Base-by-base conservation (phyloP, 345 rosid species). In the Nephelium lappaceum region DNA sequence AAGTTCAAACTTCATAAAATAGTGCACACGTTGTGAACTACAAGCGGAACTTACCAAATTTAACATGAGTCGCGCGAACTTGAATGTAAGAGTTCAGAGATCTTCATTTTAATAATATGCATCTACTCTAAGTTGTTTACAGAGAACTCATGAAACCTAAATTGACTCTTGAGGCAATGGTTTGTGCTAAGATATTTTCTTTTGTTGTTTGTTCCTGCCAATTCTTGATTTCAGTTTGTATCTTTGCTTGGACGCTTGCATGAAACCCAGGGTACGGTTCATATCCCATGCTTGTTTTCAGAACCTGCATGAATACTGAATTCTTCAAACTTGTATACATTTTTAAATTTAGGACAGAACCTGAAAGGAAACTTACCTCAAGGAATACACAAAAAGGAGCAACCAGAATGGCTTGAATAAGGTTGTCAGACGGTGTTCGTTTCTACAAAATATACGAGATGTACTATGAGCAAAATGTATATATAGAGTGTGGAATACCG, bases 361-460 rank as follows among this genome's bases (percentile, higher is more conserved):
- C 19, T 21, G 43, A 41, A n/a, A 31, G 24, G 12, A 36, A 47
- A 70, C 73, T 31, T 83, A 91, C 97, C 98, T 95, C 98, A 0
- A 95, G 96, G 77, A 93, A 75, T 15, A 93, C 99, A n/a, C 92
- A 93, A 87, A 91, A 93, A 36, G 98, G 99, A 79, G 99, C 98
- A 91, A 87, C 92, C 21, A 92, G 78, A 75, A 95, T 78, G 51
- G 99, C 98, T 78, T 91, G 98, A n/a, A 70, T 55, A 74, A 95
- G 83, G 82, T 93, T 92, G 85, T 93, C 98, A 23, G 98, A 97
- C 0, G 98, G 97, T 57, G 98, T 94, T 11, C 99, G 93, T 86
- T 87, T 91, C 99, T 95, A 67, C 60, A 36, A 57, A 11, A 67
- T 23, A 45, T 18, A 57, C 25, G 11, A 69, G 64, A 36, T 14